Percentiles rank a stretch among this genome's conserved stretches.
Evolutionary conservation across 2,329 filamentous ascomycete genomes (phyloP).

Genomic region (Leptographium lundbergii): DNA sequence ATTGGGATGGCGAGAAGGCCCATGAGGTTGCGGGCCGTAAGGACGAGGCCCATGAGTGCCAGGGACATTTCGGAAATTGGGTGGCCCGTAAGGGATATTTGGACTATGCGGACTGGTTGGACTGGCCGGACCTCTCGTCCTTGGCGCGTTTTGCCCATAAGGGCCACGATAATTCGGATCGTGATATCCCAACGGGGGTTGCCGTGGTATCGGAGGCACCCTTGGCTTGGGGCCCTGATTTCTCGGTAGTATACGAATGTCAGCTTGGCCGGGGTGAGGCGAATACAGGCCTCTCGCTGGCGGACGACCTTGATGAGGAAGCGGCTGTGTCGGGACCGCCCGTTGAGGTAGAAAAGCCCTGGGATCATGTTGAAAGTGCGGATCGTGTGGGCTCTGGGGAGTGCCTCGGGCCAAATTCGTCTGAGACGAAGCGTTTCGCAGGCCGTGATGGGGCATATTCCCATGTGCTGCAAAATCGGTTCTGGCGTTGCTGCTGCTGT

Average conservation of each 20-base stretch:
- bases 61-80: neutral
- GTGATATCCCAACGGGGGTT: neutral
- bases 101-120: neutral
- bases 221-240: neutral
- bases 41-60: no score
- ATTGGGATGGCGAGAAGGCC: neutral
- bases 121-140: neutral
- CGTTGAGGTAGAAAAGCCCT: neutral
- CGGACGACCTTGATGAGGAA: neutral
- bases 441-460: neutral
- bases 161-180: neutral
- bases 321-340: neutral
- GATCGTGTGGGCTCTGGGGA: neutral
- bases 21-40: neutral
- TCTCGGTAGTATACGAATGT: neutral
- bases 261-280: neutral
- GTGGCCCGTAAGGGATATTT: neutral
- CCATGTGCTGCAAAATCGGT: neutral
- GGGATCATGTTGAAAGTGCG: neutral
- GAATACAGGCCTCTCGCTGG: neutral
- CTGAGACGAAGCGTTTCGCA: neutral
- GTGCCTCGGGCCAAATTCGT: neutral
- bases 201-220: neutral
- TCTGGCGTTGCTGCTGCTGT: neutral
- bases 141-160: neutral